Evolutionary conservation across 805 yeast species (phyloP), one percentile per base, ranked within the genome.

Genomic region (Blastobotrys chiropterorum): DNA sequence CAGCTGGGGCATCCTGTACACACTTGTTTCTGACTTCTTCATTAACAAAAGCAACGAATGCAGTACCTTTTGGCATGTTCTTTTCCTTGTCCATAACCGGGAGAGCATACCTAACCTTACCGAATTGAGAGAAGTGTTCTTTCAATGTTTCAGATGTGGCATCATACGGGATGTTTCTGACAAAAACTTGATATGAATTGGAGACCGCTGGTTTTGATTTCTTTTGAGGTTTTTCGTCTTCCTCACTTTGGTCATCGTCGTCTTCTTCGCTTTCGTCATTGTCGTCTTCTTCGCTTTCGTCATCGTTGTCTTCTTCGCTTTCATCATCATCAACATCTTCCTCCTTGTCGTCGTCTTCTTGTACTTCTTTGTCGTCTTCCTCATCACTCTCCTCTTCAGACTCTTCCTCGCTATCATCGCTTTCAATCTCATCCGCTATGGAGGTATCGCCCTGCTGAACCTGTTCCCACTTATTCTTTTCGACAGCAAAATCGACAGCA

Each of bases 141-240:
- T 73, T 76, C 40, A 94, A 74, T 1, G 83, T 68, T 51, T 90
- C 97, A 46, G 78, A 78, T 38, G 95, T 89, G 3, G 97, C 95
- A 68, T 89, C 97, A 64, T 92, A 94, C 1, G 99, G 98, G 38
- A 94, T 81, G 63, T 94, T 94, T 64, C 99, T 81, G 8, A 94
- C 87, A 65, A 94, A 94, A 20, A 94, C 69, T 3, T 96, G 83
- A 57, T 61, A 63, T 39, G 63, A 58, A 46, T 69, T 69, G 11
- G 61, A 55, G n/a, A n/a, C n/a, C 22, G 68, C 66, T 3, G 66
- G 65, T 53, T 66, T n/a, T 53, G 63, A 34, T 55, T 67, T 49
- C n/a, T n/a, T n/a, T n/a, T n/a, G n/a, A 4, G 45, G 39, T 49
- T 66, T 51, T 22, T 62, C 51, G 26, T 62, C 60, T 38, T 60